Evolutionary conservation across 208 protist genomes (phyloP), one percentile per base, ranked within the genome.

Genomic region (Acanthamoeba lenticulata): DNA sequence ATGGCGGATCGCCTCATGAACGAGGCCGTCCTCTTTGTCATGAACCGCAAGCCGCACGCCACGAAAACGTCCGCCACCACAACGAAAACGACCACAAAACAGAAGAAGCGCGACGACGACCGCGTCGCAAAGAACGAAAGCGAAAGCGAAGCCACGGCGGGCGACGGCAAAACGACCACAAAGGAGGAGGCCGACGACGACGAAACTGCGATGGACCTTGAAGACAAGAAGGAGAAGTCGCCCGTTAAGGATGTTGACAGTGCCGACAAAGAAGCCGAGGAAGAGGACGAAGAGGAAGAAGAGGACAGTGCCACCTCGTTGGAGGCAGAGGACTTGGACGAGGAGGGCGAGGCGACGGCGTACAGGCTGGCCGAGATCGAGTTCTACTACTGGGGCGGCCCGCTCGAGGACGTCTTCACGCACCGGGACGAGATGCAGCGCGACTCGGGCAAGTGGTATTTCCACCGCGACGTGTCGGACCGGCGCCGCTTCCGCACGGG

Each of bases 331-430:
- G 34, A 74, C 9, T 5, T 27, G 65, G 65, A 74, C 9, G 65
- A 74, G 34, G 65, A 74, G 19, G 65, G 34, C 9, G 15, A 5
- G 15, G 11, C 24, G 60, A 91, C 85, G 34, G 60, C 49, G 19
- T 93, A 93, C 89, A 2, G 89, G 42, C 67, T 93, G 89, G 62
- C 62, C 40, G 89, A 93, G 44, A 7, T 93, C 1, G 89, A 93
- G 89, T 93, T 93, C 65, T 93, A 93, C 65, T 81, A 81, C 40
- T 93, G 38, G 40, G 55, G 62, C 9, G 55, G 62, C 9, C 27
- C 62, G n/a, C 55, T 67, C 9, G 21, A 81, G 45, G 89, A 93
- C 67, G 65, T 93, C 57, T 93, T 93, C 89, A 93, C 89, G n/a
- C 89, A 93, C 62, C 90, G 45, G 21, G 42, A 93, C 15, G 40